phyloP scores from a whole-genome alignment of 2,329 filamentous ascomycete genomes.

The Ceratocystis eucalypticola region DNA sequence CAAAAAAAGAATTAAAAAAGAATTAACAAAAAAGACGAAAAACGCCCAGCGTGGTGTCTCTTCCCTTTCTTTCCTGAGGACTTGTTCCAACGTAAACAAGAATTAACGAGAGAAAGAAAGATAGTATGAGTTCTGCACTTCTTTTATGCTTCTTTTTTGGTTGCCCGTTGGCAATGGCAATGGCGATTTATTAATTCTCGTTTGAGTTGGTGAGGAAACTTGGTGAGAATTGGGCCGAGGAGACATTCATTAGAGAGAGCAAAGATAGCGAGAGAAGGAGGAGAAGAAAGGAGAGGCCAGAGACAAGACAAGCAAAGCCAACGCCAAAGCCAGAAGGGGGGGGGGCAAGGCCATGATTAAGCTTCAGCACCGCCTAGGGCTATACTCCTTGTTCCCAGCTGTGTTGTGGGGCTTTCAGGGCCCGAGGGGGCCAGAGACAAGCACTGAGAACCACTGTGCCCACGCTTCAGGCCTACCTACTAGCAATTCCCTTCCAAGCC shows the following conservation, averaged over 20 bases:
- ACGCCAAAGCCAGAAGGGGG: background rate
- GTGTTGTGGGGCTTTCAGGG: too few species aligned
- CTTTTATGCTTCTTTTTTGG: background rate
- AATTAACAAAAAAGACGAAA: background rate
- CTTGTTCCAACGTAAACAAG: background rate
- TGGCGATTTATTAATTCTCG: background rate
- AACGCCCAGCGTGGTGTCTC: constrained; percentile 9
- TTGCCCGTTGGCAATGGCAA: background rate
- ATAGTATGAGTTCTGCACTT: background rate
- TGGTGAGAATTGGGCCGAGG: background rate
- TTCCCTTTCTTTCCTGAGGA: background rate
- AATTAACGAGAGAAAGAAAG: background rate
- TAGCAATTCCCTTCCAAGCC: too few species aligned
- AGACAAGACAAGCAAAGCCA: background rate
- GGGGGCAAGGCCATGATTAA: background rate
- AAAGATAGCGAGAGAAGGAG: background rate
- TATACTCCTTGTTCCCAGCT: too few species aligned
- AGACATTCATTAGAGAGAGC: too few species aligned
- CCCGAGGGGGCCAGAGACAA: too few species aligned
- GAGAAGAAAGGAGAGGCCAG: background rate
- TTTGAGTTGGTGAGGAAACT: background rate
- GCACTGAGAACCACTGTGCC: too few species aligned
- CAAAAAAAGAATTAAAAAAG: constrained; percentile 7
- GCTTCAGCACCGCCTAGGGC: too few species aligned
- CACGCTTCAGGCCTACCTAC: too few species aligned